Percentiles rank a stretch among this genome's conserved stretches.
phyloP scores from a whole-genome alignment of 140 eudicot genomes.

The Erigeron philadelphicus region DNA sequence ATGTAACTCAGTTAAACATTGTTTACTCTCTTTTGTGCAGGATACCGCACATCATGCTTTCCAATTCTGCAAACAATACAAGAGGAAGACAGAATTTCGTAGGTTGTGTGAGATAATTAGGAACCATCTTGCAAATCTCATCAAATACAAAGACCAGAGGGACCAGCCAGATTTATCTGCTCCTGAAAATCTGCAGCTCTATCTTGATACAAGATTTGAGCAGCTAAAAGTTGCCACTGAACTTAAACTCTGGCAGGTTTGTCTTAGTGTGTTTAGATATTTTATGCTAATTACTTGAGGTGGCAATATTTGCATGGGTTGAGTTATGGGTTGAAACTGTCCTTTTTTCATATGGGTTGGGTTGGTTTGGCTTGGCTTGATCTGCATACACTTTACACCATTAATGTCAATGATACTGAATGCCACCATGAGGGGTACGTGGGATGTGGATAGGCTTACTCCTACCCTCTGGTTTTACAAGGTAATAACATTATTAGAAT shows the following conservation, averaged over 20 bases:
- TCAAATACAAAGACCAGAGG: conserved; percentile 83
- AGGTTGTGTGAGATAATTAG: conserved; percentile 90
- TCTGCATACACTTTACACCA: no score
- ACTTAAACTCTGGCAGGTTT: conserved; percentile 93
- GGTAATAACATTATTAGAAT: no score
- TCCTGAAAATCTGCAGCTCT: conserved; percentile 77
- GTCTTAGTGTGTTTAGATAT: neutral
- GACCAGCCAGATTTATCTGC: conserved; percentile 83
- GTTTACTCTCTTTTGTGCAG: conserved; percentile 26
- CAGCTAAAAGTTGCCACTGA: conserved; percentile 91
- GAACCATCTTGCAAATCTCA: conserved; percentile 83
- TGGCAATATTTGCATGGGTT: no score
- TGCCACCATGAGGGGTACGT: no score
- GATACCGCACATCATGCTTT: conserved; percentile 94
- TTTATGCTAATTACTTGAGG: no score
- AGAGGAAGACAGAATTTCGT: conserved; percentile 75
- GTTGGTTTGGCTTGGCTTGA: no score
- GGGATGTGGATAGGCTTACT: no score
- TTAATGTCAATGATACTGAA: no score
- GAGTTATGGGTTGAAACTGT: no score
- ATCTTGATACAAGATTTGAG: conserved; percentile 85
- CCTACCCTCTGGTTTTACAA: no score
- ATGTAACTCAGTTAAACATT: no score
- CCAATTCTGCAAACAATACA: conserved; percentile 95
- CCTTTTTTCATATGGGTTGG: no score